phyloP scores from a whole-genome alignment of 169 alveolate genomes.

The Plasmodium relictum region DNA sequence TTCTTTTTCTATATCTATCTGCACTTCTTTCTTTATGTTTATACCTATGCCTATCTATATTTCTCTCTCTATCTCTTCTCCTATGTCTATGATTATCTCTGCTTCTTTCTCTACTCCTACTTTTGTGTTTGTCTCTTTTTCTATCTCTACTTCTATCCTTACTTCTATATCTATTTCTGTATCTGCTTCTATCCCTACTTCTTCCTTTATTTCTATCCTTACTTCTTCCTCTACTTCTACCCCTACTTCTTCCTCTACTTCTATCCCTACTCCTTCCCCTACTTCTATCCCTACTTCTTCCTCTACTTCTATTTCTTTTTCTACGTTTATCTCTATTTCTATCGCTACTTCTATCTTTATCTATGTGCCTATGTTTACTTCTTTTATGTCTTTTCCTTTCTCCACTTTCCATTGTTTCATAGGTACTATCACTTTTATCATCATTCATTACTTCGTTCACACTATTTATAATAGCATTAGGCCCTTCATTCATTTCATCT shows the following conservation, averaged over 20 bases:
- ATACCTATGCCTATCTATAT: background rate
- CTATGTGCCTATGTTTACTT: conserved; percentile 7
- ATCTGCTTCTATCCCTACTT: conserved; percentile 25
- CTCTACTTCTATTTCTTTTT: conserved; percentile 32
- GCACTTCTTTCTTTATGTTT: background rate
- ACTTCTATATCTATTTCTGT: conserved; percentile 11
- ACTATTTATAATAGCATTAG: background rate
- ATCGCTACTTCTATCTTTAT: background rate
- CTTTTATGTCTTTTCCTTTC: background rate
- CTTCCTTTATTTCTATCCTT: conserved; percentile 13
- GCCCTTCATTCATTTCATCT: background rate
- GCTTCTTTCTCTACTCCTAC: conserved; percentile 1
- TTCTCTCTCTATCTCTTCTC: conserved; percentile 21
- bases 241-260: conserved; percentile 27
- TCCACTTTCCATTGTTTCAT: background rate
- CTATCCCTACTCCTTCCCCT: conserved; percentile 56
- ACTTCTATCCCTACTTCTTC: conserved; percentile 63
- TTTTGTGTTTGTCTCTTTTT: conserved; percentile 1
- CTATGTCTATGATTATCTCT: background rate
- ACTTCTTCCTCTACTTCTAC: conserved; percentile 44
- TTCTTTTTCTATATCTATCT: background rate
- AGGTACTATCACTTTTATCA: background rate
- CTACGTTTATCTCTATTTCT: conserved; percentile 24
- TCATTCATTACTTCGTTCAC: conserved; percentile 10
- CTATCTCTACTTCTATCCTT: conserved; percentile 26